A percentile compares a stretch with the other conserved stretches of the same genome.
These are phyloP conservation scores for Cyclostephanos tholiformis DNA, from an alignment of 108 stramenopile genomes.

Conservation along the genomic window DNA sequence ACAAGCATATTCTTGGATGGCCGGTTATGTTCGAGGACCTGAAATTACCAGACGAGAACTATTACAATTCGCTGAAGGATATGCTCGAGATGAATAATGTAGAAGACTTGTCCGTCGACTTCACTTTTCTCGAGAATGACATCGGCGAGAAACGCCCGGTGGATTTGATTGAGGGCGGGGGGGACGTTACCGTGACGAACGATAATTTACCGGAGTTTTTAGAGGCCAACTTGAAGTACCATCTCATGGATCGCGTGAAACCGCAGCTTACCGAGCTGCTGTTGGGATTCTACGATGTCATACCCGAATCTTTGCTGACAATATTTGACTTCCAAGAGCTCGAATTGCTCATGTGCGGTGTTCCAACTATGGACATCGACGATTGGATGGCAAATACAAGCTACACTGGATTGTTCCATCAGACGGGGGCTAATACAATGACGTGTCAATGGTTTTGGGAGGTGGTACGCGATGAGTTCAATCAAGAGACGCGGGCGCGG, in stretches of 20 bases:
- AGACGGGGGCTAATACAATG: slow-evolving; percentile 54
- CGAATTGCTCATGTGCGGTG: slow-evolving; percentile 96
- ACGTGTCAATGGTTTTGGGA: slow-evolving; percentile 97
- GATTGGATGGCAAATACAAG: slow-evolving; percentile 91
- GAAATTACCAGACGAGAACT: slow-evolving; percentile 84
- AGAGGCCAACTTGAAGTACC: slow-evolving; percentile 88
- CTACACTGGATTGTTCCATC: slow-evolving; percentile 82
- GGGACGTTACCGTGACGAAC: slow-evolving; percentile 87
- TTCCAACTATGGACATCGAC: slow-evolving; percentile 93
- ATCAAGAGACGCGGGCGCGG: slow-evolving; percentile 91
- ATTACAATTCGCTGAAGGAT: slow-evolving; percentile 79
- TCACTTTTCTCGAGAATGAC: slow-evolving; percentile 90
- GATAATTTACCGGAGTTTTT: slow-evolving; percentile 94
- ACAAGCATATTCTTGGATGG: slow-evolving; percentile 99
- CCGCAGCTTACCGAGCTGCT: slow-evolving; percentile 88
- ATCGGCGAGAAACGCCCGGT: slow-evolving; percentile 82
- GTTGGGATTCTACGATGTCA: slow-evolving; percentile 94
- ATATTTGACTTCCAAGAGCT: slow-evolving; percentile 97
- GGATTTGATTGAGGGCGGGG: slow-evolving; percentile 89
- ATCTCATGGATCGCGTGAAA: slow-evolving; percentile 85
- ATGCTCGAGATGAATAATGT: slow-evolving; percentile 72
- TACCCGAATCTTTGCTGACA: slow-evolving; percentile 93
- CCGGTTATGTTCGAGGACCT: slow-evolving; percentile 94
- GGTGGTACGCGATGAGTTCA: slow-evolving; percentile 84
- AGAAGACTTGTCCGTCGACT: slow-evolving; percentile 91